Evolutionary conservation across 2,329 filamentous ascomycete genomes (phyloP).

Genomic region (Sporothrix inflata): DNA sequence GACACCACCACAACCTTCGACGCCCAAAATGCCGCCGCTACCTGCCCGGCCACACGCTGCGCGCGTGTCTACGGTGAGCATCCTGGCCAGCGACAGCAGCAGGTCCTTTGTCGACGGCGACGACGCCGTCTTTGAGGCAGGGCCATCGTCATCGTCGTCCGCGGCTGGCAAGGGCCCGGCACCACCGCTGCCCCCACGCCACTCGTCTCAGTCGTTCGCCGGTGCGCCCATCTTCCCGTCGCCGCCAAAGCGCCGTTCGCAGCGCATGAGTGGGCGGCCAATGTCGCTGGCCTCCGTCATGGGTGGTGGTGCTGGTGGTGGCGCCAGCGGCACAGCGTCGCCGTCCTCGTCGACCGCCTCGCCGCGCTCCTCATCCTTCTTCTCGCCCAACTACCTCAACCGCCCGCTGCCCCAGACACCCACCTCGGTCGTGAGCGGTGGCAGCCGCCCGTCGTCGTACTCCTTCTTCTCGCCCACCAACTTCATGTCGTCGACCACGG

Average conservation of each 20-base stretch:
- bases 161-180: background rate
- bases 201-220: background rate
- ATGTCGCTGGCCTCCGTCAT: slow-evolving; percentile 25
- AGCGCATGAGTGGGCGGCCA: slow-evolving; percentile 18
- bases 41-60: slow-evolving; percentile 8
- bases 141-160: background rate
- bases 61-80: background rate
- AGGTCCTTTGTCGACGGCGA: slow-evolving; percentile 8
- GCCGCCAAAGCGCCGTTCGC: slow-evolving; percentile 20
- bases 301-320: background rate
- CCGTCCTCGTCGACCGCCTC: slow-evolving; percentile 25
- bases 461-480: slow-evolving; percentile 24
- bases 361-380: slow-evolving; percentile 20
- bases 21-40: slow-evolving; percentile 2
- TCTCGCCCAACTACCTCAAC: slow-evolving; percentile 25
- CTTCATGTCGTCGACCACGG: background rate
- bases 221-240: slow-evolving; percentile 19
- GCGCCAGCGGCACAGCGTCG: background rate
- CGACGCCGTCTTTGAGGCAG: background rate
- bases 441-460: slow-evolving; percentile 19
- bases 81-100: background rate
- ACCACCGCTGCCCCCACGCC: background rate
- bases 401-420: slow-evolving; percentile 28
- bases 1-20: background rate
- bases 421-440: slow-evolving; percentile 17